Base-by-base conservation (phyloP, 192 early-diverging fungal genomes). In the Coemansia sp. region DNA sequence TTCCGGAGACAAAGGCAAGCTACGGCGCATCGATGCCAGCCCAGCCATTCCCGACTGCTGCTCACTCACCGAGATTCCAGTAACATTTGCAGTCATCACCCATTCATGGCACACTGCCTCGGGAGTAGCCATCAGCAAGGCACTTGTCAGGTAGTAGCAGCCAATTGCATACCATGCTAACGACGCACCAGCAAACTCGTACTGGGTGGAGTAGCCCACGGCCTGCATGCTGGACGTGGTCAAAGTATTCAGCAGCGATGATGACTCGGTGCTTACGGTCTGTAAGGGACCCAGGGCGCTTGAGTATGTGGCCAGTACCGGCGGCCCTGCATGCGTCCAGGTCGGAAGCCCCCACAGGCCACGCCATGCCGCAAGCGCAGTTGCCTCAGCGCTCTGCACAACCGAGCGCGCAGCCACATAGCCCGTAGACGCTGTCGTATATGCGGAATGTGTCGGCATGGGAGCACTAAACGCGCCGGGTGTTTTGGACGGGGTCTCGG, bases 141-240 rank as follows among this genome's bases (percentile, higher is more conserved):
- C 76, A 23, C 61, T 66, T 16, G 68, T 65, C 20, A 79, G 56
- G 21, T 79, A 69, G 56, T 79, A 79, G 60, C 76, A 69, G 14
- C 76, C 76, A 14, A 79, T 73, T 1, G 76, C 76, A n/a, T 73
- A 79, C 76, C 76, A 79, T 1, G 76, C 76, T 40, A 79, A 44
- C 3, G 76, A 72, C 0, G 76, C 70, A 3, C 76, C 76, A 2
- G 58, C 43, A 58, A 79, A 79, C 70, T 71, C 76, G 57, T 77
- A 64, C 40, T 77, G 74, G 6, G 73, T 69, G 3, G 68, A 64
- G 11, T 64, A 57, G 17, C 68, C 68, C 7, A 66, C 48, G 0
- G 67, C 60, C 46, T 77, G 74, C 5, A 68, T 64, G 40, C 51
- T 64, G 2, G 63, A 53, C 20, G 74, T 67, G 1, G 74, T 71